Conservation (phyloP, 2,329 filamentous ascomycete genomes). For the Allantophomopsis lycopodina region DNA sequence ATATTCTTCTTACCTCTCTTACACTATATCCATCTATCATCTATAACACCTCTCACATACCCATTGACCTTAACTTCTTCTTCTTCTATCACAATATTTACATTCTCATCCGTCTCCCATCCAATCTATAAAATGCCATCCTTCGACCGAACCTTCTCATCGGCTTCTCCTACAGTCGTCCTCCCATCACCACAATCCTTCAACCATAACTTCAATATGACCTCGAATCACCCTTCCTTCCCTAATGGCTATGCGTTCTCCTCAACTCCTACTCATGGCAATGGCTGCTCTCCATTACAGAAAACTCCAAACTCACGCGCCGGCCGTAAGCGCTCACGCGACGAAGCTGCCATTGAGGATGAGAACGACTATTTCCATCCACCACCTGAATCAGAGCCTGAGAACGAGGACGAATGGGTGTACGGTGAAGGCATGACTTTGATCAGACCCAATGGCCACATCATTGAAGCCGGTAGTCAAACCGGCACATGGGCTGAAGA, state of each 20-base stretch:
- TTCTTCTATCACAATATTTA: background rate
- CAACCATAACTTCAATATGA: background rate
- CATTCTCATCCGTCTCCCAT: background rate
- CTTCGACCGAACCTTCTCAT: background rate
- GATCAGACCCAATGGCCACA: conserved; percentile 51
- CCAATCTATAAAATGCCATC: background rate
- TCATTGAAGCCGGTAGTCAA: conserved; percentile 49
- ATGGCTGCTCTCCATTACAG: too few relatives aligned
- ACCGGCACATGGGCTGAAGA: conserved; percentile 64
- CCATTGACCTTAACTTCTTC: background rate
- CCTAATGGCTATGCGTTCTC: background rate
- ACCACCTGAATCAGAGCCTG: conserved; percentile 26
- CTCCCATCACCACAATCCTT: background rate
- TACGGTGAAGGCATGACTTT: conserved; percentile 63
- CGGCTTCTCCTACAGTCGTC: background rate
- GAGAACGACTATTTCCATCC: conserved; percentile 34
- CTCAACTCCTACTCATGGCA: background rate
- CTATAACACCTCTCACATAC: background rate
- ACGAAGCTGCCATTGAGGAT: conserved; percentile 54
- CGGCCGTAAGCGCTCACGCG: conserved; percentile 64
- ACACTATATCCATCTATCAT: too few relatives aligned
- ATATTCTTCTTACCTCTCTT: too few relatives aligned
- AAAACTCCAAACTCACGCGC: conserved; percentile 20
- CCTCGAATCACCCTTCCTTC: background rate
- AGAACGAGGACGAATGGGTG: conserved; percentile 50